Percentiles rank a stretch among this genome's conserved stretches.
Conservation (phyloP, 2,329 filamentous ascomycete species). For the Lasiodiplodia sp. region DNA sequence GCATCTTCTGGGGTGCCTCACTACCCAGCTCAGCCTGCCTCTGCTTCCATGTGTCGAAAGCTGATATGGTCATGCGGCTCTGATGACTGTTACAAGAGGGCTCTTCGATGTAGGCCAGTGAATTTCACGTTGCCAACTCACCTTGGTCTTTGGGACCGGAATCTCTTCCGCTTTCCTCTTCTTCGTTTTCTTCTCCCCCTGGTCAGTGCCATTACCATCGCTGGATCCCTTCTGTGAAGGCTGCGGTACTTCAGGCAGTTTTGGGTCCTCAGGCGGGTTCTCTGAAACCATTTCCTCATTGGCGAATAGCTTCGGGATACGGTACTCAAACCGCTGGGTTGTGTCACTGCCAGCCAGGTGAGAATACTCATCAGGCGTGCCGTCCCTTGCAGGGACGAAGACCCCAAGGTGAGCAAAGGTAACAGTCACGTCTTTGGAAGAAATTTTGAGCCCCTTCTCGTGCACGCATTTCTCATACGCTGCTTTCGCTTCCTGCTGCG, state of each 20-base stretch:
- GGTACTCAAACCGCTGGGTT: slow-evolving; percentile 26
- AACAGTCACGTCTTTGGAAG: slow-evolving; percentile 14
- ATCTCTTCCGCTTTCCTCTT: slow-evolving; percentile 28
- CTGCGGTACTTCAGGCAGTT: slow-evolving; percentile 5
- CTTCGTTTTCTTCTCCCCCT: slow-evolving; percentile 24
- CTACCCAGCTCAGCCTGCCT: slow-evolving; percentile 16
- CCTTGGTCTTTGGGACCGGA: slow-evolving; percentile 10
- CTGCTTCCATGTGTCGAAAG: slow-evolving; percentile 21
- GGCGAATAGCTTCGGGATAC: slow-evolving; percentile 22
- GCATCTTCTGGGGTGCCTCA: slow-evolving; percentile 3
- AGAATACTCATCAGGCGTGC: slow-evolving; percentile 16
- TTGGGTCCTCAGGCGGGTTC: slow-evolving; percentile 21
- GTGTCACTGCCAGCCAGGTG: slow-evolving; percentile 16
- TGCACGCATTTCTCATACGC: slow-evolving; percentile 68
- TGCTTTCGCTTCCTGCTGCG: slow-evolving; percentile 69
- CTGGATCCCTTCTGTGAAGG: slow-evolving; percentile 1
- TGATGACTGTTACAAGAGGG: background rate
- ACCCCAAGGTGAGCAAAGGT: slow-evolving; percentile 28
- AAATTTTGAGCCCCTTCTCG: slow-evolving; percentile 40
- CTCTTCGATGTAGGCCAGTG: background rate
- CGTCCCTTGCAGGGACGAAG: slow-evolving; percentile 22
- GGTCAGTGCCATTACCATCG: slow-evolving; percentile 10
- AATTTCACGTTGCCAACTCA: background rate
- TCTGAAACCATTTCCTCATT: slow-evolving; percentile 22
- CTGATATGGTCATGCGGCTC: slow-evolving; percentile 10